These are phyloP conservation scores for Teratosphaeria gauchensis DNA, from an alignment of 2,329 filamentous ascomycete species.

Conservation along the genomic window DNA sequence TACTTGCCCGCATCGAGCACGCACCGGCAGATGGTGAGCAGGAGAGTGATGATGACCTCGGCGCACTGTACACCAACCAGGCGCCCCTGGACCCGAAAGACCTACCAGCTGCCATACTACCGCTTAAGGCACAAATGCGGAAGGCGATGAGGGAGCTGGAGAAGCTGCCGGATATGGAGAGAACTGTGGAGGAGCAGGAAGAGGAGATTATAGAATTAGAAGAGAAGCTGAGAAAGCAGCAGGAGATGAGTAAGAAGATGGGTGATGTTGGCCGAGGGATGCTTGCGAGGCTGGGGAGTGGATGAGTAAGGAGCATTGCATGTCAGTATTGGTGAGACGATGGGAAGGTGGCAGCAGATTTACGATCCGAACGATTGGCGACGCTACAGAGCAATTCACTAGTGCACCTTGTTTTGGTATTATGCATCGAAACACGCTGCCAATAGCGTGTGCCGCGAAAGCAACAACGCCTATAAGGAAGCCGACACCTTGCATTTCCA, in stretches of 20 bases:
- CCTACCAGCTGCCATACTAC: conserved; percentile 66
- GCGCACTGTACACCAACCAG: conserved; percentile 11
- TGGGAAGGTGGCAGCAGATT: too few relatives aligned
- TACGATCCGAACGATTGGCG: too few relatives aligned
- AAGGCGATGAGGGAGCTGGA: conserved; percentile 60
- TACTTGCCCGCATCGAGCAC: conserved; percentile 58
- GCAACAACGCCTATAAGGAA: too few relatives aligned
- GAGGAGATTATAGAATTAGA: conserved; percentile 60
- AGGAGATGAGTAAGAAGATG: conserved; percentile 46
- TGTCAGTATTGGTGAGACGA: background rate
- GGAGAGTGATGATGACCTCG: conserved; percentile 16
- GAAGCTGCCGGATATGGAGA: conserved; percentile 59
- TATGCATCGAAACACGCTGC: too few relatives aligned
- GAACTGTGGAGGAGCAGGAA: conserved; percentile 58
- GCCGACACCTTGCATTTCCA: too few relatives aligned
- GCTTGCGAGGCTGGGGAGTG: background rate
- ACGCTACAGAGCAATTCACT: too few relatives aligned
- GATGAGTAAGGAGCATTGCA: background rate
- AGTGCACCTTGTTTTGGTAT: too few relatives aligned
- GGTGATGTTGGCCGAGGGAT: conserved; percentile 7
- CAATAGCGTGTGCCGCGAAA: too few relatives aligned
- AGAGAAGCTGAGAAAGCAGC: conserved; percentile 53
- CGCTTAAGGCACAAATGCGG: conserved; percentile 67
- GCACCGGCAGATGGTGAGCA: background rate
- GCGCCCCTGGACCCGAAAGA: conserved; percentile 58